Conservation (phyloP, 768 basidiomycete genomes). For the Boletus rufocinnamomeus region DNA sequence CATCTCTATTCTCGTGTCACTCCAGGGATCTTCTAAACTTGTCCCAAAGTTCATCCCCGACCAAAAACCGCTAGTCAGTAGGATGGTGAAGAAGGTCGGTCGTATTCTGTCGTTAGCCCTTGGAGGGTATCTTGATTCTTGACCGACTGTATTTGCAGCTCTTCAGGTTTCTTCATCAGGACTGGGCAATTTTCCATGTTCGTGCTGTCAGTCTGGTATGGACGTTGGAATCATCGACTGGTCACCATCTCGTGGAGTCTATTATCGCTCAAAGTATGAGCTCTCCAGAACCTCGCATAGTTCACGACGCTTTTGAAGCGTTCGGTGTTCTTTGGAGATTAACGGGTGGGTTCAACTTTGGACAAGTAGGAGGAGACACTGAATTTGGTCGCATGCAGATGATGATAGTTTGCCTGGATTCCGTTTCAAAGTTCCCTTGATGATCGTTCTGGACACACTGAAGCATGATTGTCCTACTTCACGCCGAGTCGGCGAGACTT, state of each 20-base stretch:
- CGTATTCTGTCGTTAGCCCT: not conserved
- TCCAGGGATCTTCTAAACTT: slow-evolving; percentile 53
- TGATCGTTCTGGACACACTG: slow-evolving; percentile 82
- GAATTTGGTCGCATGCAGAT: slow-evolving; percentile 46
- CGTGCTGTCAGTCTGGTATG: slow-evolving; percentile 83
- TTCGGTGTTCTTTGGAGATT: slow-evolving; percentile 94
- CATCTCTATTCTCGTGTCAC: slow-evolving; percentile 53
- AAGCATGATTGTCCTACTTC: slow-evolving; percentile 72
- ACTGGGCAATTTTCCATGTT: slow-evolving; percentile 72
- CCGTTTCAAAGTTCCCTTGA: slow-evolving; percentile 80
- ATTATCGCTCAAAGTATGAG: slow-evolving; percentile 75
- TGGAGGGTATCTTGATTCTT: slow-evolving; percentile 7
- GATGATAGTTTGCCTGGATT: slow-evolving; percentile 82
- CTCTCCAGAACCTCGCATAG: slow-evolving; percentile 47
- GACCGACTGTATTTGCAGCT: slow-evolving; percentile 45
- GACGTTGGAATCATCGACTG: slow-evolving; percentile 63
- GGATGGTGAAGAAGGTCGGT: slow-evolving; percentile 57
- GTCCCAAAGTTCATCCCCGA: slow-evolving; percentile 57
- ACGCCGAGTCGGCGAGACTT: slow-evolving; percentile 86
- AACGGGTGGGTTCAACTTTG: slow-evolving; percentile 54
- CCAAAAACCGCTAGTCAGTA: slow-evolving; percentile 53
- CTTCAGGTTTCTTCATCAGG: slow-evolving; percentile 68
- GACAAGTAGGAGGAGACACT: not conserved
- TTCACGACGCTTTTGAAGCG: slow-evolving; percentile 70
- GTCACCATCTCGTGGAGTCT: slow-evolving; percentile 69